Evolutionary conservation across 129 eudicot genomes (phyloP), one percentile per base, ranked within the genome.

Genomic region (Helichrysum umbraculigerum): DNA sequence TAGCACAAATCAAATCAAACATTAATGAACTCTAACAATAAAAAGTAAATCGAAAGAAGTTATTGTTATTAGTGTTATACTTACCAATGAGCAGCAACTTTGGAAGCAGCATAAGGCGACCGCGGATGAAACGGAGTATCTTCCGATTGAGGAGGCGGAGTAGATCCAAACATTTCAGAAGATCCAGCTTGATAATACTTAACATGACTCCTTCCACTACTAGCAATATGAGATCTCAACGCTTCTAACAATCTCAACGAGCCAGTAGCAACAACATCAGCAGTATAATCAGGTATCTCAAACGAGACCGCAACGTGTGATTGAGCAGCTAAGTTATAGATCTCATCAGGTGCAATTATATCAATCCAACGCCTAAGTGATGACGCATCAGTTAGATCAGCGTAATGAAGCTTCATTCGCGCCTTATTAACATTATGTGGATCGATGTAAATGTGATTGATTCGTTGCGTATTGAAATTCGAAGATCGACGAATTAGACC

Each of bases 251-350:
- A 77, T 14, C 99, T 81, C 17, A 94, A 81, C 5, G 97, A 81
- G 28, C 97, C 99, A 15, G 99, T 94, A 22, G 97, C 97, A 19
- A 94, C 99, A 11, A 94, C 99, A 39, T 94, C 99, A 56, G 97
- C 99, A 28, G 99, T 94, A 77, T 91, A 94, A 82, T 94, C 99
- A 11, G 99, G 99, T 86, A 94, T 94, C 86, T 94, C 99, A 70
- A 94, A 94, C 22, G 97, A 91, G 4, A 94, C 96, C 20, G 99
- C 99, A 57, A 94, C 99, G 82, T 94, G 99, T 0, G 96, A 88
- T 29, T 94, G 99, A 0, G 99, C 99, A 35, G 99, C 99, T 17
- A 94, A 84, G 81, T 94, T 94, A 79, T 94, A 94, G 79, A 94
- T 87, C 86, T 94, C 99, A 69, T 94, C 96, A 21, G 99, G 99